These are phyloP conservation scores for Echria macrotheca DNA, from an alignment of 495 filamentous ascomycete species.

Conservation along the genomic window DNA sequence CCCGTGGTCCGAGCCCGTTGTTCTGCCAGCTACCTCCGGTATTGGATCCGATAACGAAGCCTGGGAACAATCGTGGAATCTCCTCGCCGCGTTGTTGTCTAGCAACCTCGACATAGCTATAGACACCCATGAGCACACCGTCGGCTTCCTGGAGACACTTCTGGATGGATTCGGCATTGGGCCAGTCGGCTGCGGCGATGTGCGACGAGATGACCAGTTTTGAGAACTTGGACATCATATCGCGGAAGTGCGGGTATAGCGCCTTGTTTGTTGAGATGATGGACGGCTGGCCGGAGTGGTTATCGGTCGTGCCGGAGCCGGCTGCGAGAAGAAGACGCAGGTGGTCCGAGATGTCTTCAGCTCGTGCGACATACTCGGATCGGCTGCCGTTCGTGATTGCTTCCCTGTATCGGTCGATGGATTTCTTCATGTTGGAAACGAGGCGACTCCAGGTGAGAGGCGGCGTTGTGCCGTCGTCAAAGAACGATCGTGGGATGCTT, in stretches of 20 bases:
- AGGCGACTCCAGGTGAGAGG: slow-evolving; percentile 83
- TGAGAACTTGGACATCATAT: slow-evolving; percentile 99
- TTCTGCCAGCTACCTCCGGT: slow-evolving; percentile 90
- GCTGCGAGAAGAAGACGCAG: slow-evolving; percentile 88
- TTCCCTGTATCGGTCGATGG: slow-evolving; percentile 82
- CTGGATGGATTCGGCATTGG: slow-evolving; percentile 75
- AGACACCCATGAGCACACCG: slow-evolving; percentile 87
- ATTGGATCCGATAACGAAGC: slow-evolving; percentile 79
- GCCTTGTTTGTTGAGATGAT: slow-evolving; percentile 97
- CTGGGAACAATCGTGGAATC: slow-evolving; percentile 83
- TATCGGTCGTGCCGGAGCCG: slow-evolving; percentile 93
- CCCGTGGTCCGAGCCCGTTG: slow-evolving; percentile 66
- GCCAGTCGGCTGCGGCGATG: slow-evolving; percentile 92
- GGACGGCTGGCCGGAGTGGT: slow-evolving; percentile 97
- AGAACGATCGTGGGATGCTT: slow-evolving; percentile 70
- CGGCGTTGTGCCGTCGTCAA: slow-evolving; percentile 70
- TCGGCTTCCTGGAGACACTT: slow-evolving; percentile 96
- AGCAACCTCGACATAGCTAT: slow-evolving; percentile 92
- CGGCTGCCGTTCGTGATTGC: slow-evolving; percentile 72
- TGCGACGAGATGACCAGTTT: slow-evolving; percentile 98
- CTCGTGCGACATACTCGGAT: slow-evolving; percentile 83
- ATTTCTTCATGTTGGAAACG: slow-evolving; percentile 82
- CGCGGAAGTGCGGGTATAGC: slow-evolving; percentile 92
- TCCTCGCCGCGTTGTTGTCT: slow-evolving; percentile 84
- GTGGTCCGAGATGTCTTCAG: slow-evolving; percentile 97